These are phyloP conservation scores for Rauvolfia tetraphylla DNA, from an alignment of 257 asterid species.

Conservation along the genomic window DNA sequence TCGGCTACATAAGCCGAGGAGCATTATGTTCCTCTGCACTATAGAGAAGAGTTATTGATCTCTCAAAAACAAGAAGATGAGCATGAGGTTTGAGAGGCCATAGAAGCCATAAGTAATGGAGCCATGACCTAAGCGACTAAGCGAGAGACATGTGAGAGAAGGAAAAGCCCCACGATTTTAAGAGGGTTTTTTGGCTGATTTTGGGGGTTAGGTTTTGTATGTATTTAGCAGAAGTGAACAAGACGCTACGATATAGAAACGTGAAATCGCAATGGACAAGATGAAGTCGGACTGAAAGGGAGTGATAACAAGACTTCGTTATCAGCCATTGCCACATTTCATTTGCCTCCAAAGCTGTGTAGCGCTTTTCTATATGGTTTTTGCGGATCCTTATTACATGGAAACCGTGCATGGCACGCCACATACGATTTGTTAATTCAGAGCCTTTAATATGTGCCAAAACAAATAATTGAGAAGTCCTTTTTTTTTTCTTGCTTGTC, in stretches of 20 bases:
- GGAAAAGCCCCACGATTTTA: not conserved
- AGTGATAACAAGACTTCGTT: conserved; percentile 4
- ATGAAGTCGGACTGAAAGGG: conserved; percentile 8
- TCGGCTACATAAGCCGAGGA: too few relatives aligned
- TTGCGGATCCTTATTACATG: not conserved
- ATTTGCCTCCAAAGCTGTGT: not conserved
- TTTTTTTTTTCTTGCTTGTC: not conserved
- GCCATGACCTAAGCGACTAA: not conserved
- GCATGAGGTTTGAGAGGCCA: not conserved
- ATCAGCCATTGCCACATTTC: not conserved
- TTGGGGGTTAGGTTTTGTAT: not conserved
- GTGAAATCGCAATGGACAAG: not conserved
- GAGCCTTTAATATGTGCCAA: not conserved
- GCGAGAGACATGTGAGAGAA: not conserved
- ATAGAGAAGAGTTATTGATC: not conserved
- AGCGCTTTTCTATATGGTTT: conserved; percentile 5
- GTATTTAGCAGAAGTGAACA: not conserved
- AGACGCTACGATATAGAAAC: not conserved
- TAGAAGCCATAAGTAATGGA: not conserved
- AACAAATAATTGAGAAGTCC: not conserved
- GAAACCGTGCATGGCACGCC: not conserved
- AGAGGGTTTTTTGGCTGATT: not conserved
- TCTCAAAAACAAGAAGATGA: not conserved
- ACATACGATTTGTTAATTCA: not conserved
- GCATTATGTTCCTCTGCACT: not conserved